Percentiles rank a stretch among this genome's conserved stretches.
These are phyloP conservation scores for Bipolaris zeicola DNA, from an alignment of 2,329 filamentous ascomycete genomes.

Conservation along the genomic window DNA sequence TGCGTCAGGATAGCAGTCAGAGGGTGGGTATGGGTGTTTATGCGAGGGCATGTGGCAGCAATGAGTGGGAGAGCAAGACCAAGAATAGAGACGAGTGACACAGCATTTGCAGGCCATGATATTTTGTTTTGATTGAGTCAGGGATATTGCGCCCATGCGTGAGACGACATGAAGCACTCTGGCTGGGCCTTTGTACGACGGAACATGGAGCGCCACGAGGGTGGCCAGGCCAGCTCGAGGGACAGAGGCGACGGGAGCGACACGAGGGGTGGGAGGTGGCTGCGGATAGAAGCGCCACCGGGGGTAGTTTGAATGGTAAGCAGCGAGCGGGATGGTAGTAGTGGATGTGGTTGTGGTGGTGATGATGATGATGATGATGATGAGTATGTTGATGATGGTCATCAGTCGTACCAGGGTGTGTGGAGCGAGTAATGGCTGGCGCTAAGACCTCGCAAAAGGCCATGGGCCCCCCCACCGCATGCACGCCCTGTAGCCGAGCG, in stretches of 20 bases:
- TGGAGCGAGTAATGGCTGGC: slow-evolving; percentile 24
- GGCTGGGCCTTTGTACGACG: slow-evolving; percentile 38
- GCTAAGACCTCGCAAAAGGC: slow-evolving; percentile 27
- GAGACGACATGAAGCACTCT: slow-evolving; percentile 44
- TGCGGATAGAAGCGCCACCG: slow-evolving; percentile 34
- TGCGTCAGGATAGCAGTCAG: slow-evolving; percentile 45
- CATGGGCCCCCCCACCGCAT: slow-evolving; percentile 21
- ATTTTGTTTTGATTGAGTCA: slow-evolving; percentile 43
- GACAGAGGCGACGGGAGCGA: slow-evolving; percentile 26
- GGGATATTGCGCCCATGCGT: slow-evolving; percentile 40
- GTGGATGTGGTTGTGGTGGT: neutral
- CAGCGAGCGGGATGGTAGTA: slow-evolving; percentile 17
- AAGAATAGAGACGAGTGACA: slow-evolving; percentile 45
- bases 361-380: slow-evolving; percentile 21
- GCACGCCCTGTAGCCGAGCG: slow-evolving; percentile 30
- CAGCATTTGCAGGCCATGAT: slow-evolving; percentile 39
- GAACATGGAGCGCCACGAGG: slow-evolving; percentile 43
- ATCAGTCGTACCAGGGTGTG: slow-evolving; percentile 33
- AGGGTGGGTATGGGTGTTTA: slow-evolving; percentile 6
- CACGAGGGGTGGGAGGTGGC: slow-evolving; percentile 29
- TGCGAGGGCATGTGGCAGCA: slow-evolving; percentile 17
- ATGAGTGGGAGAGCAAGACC: slow-evolving; percentile 22
- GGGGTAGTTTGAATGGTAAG: slow-evolving; percentile 31
- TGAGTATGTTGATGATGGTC: slow-evolving; percentile 25
- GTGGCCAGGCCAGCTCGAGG: slow-evolving; percentile 41